Percentiles rank a stretch among this genome's conserved stretches.
Evolutionary conservation across 192 early-diverging fungal genomes (phyloP).

Genomic region (Coemansia sp.): DNA sequence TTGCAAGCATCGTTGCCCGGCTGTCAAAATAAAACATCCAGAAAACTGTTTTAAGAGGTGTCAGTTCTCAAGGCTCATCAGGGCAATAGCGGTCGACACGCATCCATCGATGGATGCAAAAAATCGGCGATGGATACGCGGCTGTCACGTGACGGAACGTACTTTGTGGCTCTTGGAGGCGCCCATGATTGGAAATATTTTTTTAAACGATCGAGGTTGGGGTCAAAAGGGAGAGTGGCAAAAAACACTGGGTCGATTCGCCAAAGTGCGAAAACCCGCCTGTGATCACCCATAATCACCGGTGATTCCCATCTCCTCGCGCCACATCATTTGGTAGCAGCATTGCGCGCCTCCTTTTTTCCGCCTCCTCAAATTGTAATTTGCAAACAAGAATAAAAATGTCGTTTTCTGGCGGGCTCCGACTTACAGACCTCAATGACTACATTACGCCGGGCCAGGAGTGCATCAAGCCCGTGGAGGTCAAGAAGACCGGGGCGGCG

Average conservation of each 20-base stretch:
- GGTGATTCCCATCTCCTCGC: not conserved
- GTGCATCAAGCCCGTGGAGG: constrained; percentile 93
- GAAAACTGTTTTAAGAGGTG: constrained; percentile 50
- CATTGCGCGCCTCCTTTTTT: not conserved
- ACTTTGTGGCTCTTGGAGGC: too few relatives aligned
- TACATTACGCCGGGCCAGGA: constrained; percentile 95
- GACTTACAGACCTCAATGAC: constrained; percentile 94
- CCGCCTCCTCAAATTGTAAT: too few relatives aligned
- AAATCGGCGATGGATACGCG: not conserved
- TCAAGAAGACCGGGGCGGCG: constrained; percentile 61
- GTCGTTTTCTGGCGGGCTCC: constrained; percentile 84
- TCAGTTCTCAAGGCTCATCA: constrained; percentile 56
- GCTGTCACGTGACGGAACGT: too few relatives aligned
- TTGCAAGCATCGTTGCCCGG: not conserved
- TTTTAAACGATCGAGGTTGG: too few relatives aligned
- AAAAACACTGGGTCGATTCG: too few relatives aligned
- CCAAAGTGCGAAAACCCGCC: too few relatives aligned
- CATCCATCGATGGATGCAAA: not conserved
- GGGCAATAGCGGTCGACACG: constrained; percentile 1
- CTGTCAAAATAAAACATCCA: not conserved
- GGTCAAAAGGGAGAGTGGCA: too few relatives aligned
- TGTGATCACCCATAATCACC: not conserved
- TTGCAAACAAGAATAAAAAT: too few relatives aligned
- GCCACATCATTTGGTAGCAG: too few relatives aligned
- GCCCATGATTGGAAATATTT: too few relatives aligned